Conservation (phyloP, 73 alveolate genomes). For the Paramecium bursaria region DNA sequence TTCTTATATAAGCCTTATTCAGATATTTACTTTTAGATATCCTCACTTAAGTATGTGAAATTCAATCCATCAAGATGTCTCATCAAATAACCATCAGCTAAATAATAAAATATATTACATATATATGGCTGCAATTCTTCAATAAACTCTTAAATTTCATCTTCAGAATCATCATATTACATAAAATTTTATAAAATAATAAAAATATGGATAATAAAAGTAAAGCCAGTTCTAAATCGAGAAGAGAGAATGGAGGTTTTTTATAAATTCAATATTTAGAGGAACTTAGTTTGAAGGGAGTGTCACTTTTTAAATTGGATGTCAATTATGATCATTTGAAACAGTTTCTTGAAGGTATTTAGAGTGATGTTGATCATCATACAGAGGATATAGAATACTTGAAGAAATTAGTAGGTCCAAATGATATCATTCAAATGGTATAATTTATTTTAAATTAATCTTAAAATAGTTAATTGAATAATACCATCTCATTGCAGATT, state of each 20-base stretch:
- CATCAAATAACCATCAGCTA: no score
- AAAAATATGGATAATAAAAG: slow-evolving; percentile 57
- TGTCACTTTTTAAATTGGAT: slow-evolving; percentile 58
- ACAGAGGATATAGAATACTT: slow-evolving; percentile 48
- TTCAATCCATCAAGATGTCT: no score
- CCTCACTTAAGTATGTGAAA: no score
- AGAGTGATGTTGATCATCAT: slow-evolving; percentile 47
- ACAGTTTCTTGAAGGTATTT: slow-evolving; percentile 61
- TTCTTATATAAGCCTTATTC: no score
- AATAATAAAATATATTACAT: no score
- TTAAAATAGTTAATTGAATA: slow-evolving; percentile 32
- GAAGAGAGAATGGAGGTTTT: slow-evolving; percentile 50
- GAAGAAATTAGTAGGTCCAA: slow-evolving; percentile 58
- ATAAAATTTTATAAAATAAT: no score
- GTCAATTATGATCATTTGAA: slow-evolving; percentile 69
- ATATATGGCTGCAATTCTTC: no score
- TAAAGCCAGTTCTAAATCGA: slow-evolving; percentile 28
- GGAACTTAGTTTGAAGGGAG: slow-evolving; percentile 66
- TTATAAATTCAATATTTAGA: neutral
- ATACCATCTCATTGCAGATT: slow-evolving; percentile 26
- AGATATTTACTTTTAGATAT: no score
- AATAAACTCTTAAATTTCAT: no score
- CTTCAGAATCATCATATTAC: no score
- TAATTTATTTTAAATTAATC: neutral
- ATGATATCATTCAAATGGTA: slow-evolving; percentile 6